Base-by-base conservation (phyloP, 345 rosid species). In the Brassica rapa region DNA sequence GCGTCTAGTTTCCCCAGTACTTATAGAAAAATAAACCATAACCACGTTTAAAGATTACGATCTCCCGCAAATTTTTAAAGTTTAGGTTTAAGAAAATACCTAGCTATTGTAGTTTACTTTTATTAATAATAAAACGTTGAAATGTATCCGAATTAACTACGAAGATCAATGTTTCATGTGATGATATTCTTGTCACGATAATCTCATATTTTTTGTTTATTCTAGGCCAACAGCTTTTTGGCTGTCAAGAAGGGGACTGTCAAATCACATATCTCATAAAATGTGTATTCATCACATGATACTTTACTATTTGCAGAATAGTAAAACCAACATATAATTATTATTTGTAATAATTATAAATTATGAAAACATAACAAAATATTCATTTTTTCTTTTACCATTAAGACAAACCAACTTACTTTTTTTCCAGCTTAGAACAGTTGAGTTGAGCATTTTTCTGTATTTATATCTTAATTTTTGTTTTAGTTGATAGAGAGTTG, bases 221-320 rank as follows among this genome's bases (percentile, higher is more conserved):
- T 43, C 63, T 43, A 61, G 39, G 39, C 55, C 74, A 79, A 49
- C 78, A 68, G 74, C 65, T 79, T 79, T 79, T 73, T 73, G 70
- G 82, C 78, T 73, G 82, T 79, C 78, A 73, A 79, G 65, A 73
- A 79, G 66, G 16, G 16, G 53, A 62, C 70, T 74, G 65, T 68
- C 74, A 61, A 69, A 69, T 73, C 66, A 68, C 82, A 53, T 37
- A 41, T 41, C 2, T 10, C 41, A 37, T 37, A 73, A 62, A 15
- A 15, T 35, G 27, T 71, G 27, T 80, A 16, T 79, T 68, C 71
- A 68, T 80, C 82, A 74, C 82, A 80, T 80, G 82, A 62, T 74
- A 62, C 66, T 62, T 74, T 70, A 74, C 79, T 80, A 69, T 80
- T 74, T 53, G 15, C 71, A 37, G 35, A 74, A 80, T 32, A 74